phyloP scores from a whole-genome alignment of 306 rosid genomes.

The Cicer yamashitae region DNA sequence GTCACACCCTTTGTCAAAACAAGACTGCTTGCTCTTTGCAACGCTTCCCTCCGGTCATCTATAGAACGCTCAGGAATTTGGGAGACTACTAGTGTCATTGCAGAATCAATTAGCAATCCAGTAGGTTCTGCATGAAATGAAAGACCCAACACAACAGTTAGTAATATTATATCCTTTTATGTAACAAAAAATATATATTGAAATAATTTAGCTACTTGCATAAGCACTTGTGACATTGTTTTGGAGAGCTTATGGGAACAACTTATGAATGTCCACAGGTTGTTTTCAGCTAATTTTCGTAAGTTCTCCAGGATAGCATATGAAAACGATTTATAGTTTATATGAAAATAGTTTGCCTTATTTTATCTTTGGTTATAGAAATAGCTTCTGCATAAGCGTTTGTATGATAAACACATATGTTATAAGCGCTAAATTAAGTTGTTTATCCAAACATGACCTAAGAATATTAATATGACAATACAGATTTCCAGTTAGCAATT shows the following conservation, averaged over 20 bases:
- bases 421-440: too few species aligned
- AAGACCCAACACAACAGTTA: conserved; percentile 11
- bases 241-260: too few species aligned
- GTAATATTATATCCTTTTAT: conserved; percentile 5
- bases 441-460: too few species aligned
- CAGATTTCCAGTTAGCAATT: neutral
- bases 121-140: conserved; percentile 69
- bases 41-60: conserved; percentile 82
- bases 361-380: too few species aligned
- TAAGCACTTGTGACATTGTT: too few species aligned
- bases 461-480: neutral
- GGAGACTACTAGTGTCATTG: conserved; percentile 56
- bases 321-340: too few species aligned
- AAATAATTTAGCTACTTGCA: neutral
- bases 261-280: too few species aligned
- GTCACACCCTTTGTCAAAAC: conserved; percentile 81
- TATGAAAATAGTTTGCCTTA: too few species aligned
- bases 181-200: neutral
- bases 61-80: conserved; percentile 68
- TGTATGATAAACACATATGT: too few species aligned
- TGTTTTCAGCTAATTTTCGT: too few species aligned
- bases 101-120: conserved; percentile 80
- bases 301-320: too few species aligned
- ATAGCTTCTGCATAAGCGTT: too few species aligned
- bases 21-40: conserved; percentile 70